These are phyloP conservation scores for Paxillus rubicundulus DNA, from an alignment of 768 basidiomycete genomes.

Conservation along the genomic window DNA sequence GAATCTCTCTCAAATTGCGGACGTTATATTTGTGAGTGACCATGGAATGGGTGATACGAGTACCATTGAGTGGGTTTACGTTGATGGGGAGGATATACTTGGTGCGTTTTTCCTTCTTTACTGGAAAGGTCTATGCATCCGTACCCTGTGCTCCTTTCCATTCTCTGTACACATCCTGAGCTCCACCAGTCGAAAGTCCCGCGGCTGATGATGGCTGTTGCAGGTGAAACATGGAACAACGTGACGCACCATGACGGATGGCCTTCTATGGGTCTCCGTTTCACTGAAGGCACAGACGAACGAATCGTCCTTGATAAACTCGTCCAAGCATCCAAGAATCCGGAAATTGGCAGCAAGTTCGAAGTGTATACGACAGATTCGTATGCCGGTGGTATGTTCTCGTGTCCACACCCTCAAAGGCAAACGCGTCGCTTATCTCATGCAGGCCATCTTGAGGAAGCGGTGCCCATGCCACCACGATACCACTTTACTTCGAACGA, in stretches of 20 bases:
- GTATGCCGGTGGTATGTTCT: conserved; percentile 19
- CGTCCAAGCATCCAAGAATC: conserved; percentile 44
- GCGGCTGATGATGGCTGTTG: background rate
- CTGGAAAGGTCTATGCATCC: too few species aligned
- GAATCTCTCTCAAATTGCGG: conserved; percentile 79
- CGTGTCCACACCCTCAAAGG: background rate
- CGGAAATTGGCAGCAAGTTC: conserved; percentile 52
- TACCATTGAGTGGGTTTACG: conserved; percentile 67
- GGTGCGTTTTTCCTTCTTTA: conserved; percentile 13
- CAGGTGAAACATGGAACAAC: conserved; percentile 25
- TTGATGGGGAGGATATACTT: conserved; percentile 51
- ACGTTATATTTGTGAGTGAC: conserved; percentile 87
- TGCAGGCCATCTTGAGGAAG: conserved; percentile 14
- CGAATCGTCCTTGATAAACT: conserved; percentile 56
- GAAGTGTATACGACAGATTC: conserved; percentile 44
- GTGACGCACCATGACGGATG: conserved; percentile 73
- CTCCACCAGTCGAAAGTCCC: background rate
- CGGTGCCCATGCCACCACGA: conserved; percentile 60
- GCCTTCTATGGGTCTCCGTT: conserved; percentile 87
- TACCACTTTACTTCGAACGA: conserved; percentile 73
- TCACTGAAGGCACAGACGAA: conserved; percentile 55
- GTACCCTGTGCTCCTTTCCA: too few species aligned
- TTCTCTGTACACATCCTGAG: background rate
- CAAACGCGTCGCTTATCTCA: background rate
- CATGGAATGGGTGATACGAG: conserved; percentile 94